Conservation (phyloP, 2,329 filamentous ascomycete genomes). For the Diaporthe batatas region DNA sequence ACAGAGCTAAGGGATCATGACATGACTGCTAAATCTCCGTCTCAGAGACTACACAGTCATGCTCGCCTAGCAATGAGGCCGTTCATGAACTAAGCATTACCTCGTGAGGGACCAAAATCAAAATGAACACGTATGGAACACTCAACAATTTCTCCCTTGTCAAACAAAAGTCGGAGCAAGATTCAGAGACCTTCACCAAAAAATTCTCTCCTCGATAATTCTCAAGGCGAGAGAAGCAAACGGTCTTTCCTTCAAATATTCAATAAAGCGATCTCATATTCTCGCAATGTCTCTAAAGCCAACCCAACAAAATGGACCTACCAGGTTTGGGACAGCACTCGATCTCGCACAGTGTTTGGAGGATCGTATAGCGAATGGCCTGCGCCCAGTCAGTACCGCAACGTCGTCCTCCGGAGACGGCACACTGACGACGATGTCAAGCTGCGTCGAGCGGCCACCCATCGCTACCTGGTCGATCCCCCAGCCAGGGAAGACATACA, state of each 20-base stretch:
- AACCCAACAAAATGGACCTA: no score
- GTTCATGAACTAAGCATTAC: neutral
- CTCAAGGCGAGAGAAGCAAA: no score
- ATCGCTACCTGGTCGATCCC: neutral
- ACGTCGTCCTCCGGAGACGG: neutral
- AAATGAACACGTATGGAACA: neutral
- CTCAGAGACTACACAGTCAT: neutral
- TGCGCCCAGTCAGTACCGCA: no score
- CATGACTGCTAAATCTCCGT: neutral
- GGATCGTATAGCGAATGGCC: no score
- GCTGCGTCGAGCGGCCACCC: neutral
- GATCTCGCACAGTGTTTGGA: no score
- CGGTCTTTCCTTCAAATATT: no score
- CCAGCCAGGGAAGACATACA: constrained; percentile 1
- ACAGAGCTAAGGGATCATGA: neutral
- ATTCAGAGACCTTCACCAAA: neutral
- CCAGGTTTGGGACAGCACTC: no score
- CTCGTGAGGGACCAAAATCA: neutral
- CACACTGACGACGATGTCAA: neutral
- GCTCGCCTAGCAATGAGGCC: no score
- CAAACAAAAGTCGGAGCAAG: no score
- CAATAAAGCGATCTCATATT: no score
- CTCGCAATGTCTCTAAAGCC: no score
- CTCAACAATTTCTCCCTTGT: no score
- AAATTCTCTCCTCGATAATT: neutral